Base-by-base conservation (phyloP, 768 basidiomycete genomes). In the Phanerochaete sordida region DNA sequence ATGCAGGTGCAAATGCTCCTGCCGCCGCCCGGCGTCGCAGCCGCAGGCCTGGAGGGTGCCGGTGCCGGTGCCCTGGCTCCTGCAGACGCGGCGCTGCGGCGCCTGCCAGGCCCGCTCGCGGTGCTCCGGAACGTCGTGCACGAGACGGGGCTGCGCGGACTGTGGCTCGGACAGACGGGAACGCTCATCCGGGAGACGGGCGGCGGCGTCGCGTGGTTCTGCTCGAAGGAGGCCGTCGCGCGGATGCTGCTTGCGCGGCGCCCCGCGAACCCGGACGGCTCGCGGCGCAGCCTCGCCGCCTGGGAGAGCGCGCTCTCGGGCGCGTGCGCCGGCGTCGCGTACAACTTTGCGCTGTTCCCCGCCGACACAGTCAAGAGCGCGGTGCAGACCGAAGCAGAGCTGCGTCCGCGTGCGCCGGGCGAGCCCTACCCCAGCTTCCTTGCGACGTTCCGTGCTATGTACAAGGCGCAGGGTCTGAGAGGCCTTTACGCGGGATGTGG, bases 81-180 rank as follows among this genome's bases (percentile, higher is more conserved):
- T 30, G 39, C 39, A 16, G 71, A 57, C 16, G 57, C 68, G 48
- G 52, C 54, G 23, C 51, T 48, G 21, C 5, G 57, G 61, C 76
- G 47, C 33, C 83, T 89, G 0, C 88, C 91, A 11, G 95, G 96
- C 0, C 90, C 93, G 0, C 72, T 91, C 47, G 75, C 83, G 1
- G 82, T 97, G 58, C 74, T 93, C 55, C 74, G 75, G 8, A 78
- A 82, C 24, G 83, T 89, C 49, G 66, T 97, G 13, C 83, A 83
- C 43, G 75, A 79, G 0, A 78, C 84, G 16, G 96, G 96, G 35
- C 15, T 95, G 3, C 81, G 84, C 15, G 95, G 95, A 5, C 84
- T 98, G n/a, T 98, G 96, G 96, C 82, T 96, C 6, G 96, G 96
- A 1, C 96, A 98, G 66, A 92, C 88, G 0, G 96, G 93, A 6